Evolutionary conservation across 208 protist genomes (phyloP), one percentile per base, ranked within the genome.

Genomic region (Leishmania gerbilli): DNA sequence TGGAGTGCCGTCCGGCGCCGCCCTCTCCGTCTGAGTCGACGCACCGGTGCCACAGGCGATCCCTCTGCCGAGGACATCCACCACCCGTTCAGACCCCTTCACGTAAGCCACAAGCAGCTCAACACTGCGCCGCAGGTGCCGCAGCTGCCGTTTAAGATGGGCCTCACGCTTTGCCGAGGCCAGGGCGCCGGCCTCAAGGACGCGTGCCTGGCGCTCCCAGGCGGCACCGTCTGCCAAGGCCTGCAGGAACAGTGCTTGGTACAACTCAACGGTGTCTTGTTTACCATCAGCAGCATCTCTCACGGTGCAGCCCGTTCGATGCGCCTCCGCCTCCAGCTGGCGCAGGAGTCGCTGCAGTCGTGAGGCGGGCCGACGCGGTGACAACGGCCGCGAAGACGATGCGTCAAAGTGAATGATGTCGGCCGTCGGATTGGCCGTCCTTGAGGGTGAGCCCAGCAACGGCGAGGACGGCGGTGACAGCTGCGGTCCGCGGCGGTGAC

Each of bases 161-260:
- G 40, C 64, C 71, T 84, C 81, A 9, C 81, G 81, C 40, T 67
- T 31, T 6, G 71, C 68, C 34, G 74, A 65, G 0, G 69, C 76
- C 15, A 67, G 42, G 55, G 67, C 81, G 45, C n/a, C 27, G 4
- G 55, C 51, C 42, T 74, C 76, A 24, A 84, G 76, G 31, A 17
- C 21, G 3, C 40, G 71, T 24, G 76, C 71, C 3, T 40, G 81
- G 24, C 76, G 75, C 71, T 84, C 81, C 81, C 81, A 84, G 47
- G 76, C 76, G 9, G 76, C 76, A 31, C 76, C 17, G 60, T 84
- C 81, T 17, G 72, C 68, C 49, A 84, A 64, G 0, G 81, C 81
- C 24, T 84, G 81, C 6, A 84, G 76, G 49, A 84, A 80, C 40
- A 84, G 71, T 21, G 65, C 56, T 19, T 72, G 76, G 51, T 84